These are phyloP conservation scores for Inosperma sp. DNA, from an alignment of 768 basidiomycete genomes.

Conservation along the genomic window DNA sequence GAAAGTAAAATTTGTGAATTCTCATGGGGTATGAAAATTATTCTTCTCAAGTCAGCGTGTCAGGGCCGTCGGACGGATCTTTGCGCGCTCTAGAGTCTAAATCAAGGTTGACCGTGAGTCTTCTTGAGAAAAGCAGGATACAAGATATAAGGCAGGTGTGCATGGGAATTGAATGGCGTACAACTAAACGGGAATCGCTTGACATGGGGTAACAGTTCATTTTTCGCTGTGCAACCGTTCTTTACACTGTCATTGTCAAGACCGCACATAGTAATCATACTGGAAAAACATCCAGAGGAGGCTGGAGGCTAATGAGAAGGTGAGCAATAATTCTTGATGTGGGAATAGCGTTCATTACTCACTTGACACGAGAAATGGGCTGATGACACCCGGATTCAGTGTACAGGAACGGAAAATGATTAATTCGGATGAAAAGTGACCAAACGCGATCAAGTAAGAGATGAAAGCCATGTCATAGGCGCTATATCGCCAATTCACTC, in stretches of 20 bases:
- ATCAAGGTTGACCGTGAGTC: no score
- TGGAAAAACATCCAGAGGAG: conserved; percentile 84
- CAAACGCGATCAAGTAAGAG: conserved; percentile 86
- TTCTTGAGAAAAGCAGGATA: no score
- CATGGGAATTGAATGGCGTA: no score
- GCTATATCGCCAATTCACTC: conserved; percentile 38
- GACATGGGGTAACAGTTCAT: not conserved
- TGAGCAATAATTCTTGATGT: conserved; percentile 7
- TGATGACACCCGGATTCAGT: conserved; percentile 53
- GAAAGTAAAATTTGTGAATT: no score
- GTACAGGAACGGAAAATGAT: conserved; percentile 76
- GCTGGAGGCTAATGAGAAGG: conserved; percentile 37
- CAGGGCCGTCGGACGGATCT: no score
- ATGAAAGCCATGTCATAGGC: conserved; percentile 85
- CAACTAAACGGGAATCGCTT: no score
- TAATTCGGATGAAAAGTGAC: conserved; percentile 84
- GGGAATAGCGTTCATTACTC: conserved; percentile 24
- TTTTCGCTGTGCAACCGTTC: no score
- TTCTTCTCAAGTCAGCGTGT: no score
- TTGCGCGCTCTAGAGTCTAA: no score
- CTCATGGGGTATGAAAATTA: no score
- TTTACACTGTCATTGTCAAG: conserved; percentile 17
- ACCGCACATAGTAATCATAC: conserved; percentile 71
- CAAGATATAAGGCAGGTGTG: no score
- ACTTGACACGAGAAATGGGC: conserved; percentile 86